Percentiles rank a stretch among this genome's conserved stretches.
Conservation (phyloP, 495 filamentous ascomycete species). For the Acidiella bohemica region DNA sequence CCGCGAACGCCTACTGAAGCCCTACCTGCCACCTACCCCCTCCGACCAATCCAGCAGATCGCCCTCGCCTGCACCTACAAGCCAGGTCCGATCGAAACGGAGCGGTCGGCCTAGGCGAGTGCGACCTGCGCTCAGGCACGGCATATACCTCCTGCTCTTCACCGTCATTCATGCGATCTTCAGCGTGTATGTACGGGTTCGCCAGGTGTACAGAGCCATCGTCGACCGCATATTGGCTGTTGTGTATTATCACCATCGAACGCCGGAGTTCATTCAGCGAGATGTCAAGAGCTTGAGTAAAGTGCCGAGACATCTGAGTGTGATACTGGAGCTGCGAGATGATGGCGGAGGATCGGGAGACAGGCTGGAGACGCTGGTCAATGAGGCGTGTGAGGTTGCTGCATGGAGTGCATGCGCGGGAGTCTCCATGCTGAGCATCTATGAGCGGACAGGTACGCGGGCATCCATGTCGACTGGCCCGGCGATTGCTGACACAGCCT, state of each 20-base stretch:
- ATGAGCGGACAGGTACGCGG: slow-evolving; percentile 68
- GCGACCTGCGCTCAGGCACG: slow-evolving; percentile 51
- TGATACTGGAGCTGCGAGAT: slow-evolving; percentile 51
- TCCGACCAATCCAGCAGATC: neutral
- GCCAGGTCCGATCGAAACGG: neutral
- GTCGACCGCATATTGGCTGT: slow-evolving; percentile 62
- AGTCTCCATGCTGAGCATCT: slow-evolving; percentile 73
- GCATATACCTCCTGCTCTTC: slow-evolving; percentile 57
- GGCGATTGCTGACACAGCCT: neutral
- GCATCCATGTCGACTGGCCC: neutral
- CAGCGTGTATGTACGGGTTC: slow-evolving; percentile 68
- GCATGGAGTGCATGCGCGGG: slow-evolving; percentile 85
- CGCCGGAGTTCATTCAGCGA: slow-evolving; percentile 74
- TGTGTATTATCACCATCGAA: slow-evolving; percentile 82
- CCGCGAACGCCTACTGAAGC: slow-evolving; percentile 57
- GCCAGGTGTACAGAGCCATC: slow-evolving; percentile 64
- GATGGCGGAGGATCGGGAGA: slow-evolving; percentile 9
- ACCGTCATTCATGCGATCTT: slow-evolving; percentile 66
- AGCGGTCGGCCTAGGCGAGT: slow-evolving; percentile 33
- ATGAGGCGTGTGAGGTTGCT: slow-evolving; percentile 77
- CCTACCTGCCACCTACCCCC: slow-evolving; percentile 57
- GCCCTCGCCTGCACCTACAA: neutral
- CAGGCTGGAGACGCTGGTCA: slow-evolving; percentile 59
- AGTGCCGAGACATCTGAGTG: slow-evolving; percentile 73
- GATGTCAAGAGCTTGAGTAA: slow-evolving; percentile 65